Evolutionary conservation across 176 grass and related monocot species (phyloP), one percentile per base, ranked within the genome.

Genomic region (Bolboschoenus planiculmis): DNA sequence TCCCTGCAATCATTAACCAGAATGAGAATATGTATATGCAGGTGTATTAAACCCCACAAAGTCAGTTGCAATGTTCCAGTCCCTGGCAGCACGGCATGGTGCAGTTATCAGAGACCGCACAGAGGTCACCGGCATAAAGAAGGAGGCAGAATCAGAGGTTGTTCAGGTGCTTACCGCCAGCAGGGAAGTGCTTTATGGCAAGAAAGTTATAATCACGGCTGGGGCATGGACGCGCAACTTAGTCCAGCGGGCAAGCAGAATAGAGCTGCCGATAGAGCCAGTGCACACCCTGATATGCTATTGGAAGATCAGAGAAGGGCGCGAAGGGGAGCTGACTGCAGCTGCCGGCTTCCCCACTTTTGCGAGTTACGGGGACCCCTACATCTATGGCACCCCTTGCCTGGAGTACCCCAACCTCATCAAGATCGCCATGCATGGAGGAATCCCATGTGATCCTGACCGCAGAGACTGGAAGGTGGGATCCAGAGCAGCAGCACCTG

Each of bases 1-100:
- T n/a, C 21, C 46, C 20, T n/a, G 5, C 63, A 34, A 11, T 74
- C 34, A 42, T 43, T 56, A 30, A 62, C 31, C 26, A 67, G n/a
- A n/a, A n/a, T n/a, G n/a, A n/a, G n/a, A 67, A 21, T 70, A 53
- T 83, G 66, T 83, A n/a, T 33, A 77, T 43, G 90, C 87, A 61
- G 90, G 95, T 7, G 92, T 98, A 36, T 88, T 95, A 80, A 95
- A 91, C 68, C 89, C 96, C 37, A 98, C 89, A 64, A 98, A 98
- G 85, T 90, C 96, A 10, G 92, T 98, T 21, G 89, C 96, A 85
- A 98, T 98, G 96, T 98, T 95, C 76, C 92, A 95, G 87, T 66
- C 88, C 8, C 88, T 94, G 30, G 92, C 95, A 78, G 48, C 67
- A n/a, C 85, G 54, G 74, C 72, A 53, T 10, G 95, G 95, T 33